Evolutionary conservation across 495 filamentous ascomycete species (phyloP), one percentile per base, ranked within the genome.

Genomic region (Aspergillus sclerotiicarbonarius): DNA sequence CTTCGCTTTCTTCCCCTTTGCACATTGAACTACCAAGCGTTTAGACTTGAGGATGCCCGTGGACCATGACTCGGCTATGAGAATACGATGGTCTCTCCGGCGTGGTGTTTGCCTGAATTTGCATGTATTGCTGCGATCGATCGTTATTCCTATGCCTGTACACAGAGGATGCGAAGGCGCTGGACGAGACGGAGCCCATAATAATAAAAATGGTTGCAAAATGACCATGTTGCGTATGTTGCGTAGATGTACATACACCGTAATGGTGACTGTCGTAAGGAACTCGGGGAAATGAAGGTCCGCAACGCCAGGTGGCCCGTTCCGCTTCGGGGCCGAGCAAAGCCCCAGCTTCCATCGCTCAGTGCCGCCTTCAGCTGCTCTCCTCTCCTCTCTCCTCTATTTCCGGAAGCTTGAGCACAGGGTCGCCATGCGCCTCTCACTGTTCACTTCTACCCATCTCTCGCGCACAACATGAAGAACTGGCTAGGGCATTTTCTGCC

Each of bases 261-360:
- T n/a, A n/a, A n/a, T 18, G 44, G 30, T 6, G 12, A 51, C 18
- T 8, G 15, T 19, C 4, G 3, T 46, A 13, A 51, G 29, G 6
- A 21, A 25, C 2, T 71, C 70, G 72, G 72, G 59, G 64, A 68
- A 77, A 77, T 69, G 65, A 74, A 73, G 59, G 70, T 72, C 72
- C 71, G 74, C 71, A 62, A 64, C 66, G 73, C 69, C 74, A 77
- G 71, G 74, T 77, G 74, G 72, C 74, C 72, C 64, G 66, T 71
- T 66, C 56, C 60, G 35, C 37, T 21, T 59, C 57, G 54, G 54
- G 57, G 64, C 59, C 57, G 52, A 53, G 35, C 19, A 29, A 21
- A 15, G 29, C 6, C 25, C 35, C 9, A 12, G 10, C 9, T 18
- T 8, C 3, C 8, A 45, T 31, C 31, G 16, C 20, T 50, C 19